Evolutionary conservation across 768 basidiomycete genomes (phyloP).

Genomic region (Boletus rubroflammeus): DNA sequence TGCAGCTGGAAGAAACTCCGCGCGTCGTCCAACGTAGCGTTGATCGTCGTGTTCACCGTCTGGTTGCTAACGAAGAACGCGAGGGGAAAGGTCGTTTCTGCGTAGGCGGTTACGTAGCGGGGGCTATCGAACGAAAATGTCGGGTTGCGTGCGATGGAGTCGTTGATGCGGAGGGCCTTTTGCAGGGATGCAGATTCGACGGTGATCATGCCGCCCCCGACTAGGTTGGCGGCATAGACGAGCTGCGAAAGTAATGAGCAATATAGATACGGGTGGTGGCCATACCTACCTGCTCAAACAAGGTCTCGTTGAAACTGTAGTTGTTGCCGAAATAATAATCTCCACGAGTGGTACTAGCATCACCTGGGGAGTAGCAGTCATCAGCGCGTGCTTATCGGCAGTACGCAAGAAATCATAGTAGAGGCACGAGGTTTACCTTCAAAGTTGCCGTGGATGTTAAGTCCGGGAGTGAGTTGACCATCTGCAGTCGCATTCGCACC

Average conservation of each 20-base stretch:
- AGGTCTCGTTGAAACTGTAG: slow-evolving; percentile 23
- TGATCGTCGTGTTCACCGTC: slow-evolving; percentile 10
- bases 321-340: slow-evolving; percentile 27
- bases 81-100: slow-evolving; percentile 21
- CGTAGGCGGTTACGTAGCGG: neutral
- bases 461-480: neutral
- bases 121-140: slow-evolving; percentile 22
- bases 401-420: neutral
- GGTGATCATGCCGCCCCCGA: slow-evolving; percentile 18
- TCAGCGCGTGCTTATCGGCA: neutral
- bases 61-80: slow-evolving; percentile 21
- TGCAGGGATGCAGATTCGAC: slow-evolving; percentile 7
- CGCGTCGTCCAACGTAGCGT: slow-evolving; percentile 10
- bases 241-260: slow-evolving; percentile 7
- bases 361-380: slow-evolving; percentile 3
- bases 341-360: slow-evolving; percentile 21
- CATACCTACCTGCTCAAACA: slow-evolving; percentile 17
- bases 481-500: slow-evolving; percentile 20
- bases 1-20: slow-evolving; percentile 17
- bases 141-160: slow-evolving; percentile 23
- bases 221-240: slow-evolving; percentile 11
- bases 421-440: neutral
- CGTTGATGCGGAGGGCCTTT: slow-evolving; percentile 20
- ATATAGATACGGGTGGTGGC: neutral
- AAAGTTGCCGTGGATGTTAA: neutral